Evolutionary conservation across 208 protist species (phyloP).

Genomic region (Angomonas deanei): DNA sequence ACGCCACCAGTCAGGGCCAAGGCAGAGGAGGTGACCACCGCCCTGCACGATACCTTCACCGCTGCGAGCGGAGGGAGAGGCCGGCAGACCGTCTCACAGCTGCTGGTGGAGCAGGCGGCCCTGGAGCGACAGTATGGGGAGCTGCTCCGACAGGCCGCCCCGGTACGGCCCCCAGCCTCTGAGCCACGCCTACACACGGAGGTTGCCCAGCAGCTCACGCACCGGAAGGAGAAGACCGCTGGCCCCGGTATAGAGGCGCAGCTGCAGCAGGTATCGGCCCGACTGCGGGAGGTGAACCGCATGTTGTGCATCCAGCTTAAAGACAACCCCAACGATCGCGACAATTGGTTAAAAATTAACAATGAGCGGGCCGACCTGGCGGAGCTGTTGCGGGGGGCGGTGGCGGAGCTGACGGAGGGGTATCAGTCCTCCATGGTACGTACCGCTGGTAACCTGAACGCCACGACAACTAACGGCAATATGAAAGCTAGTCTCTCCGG

Average conservation of each 20-base stretch:
- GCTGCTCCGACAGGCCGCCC: slow-evolving; percentile 48
- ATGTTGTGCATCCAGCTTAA: slow-evolving; percentile 81
- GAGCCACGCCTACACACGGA: slow-evolving; percentile 48
- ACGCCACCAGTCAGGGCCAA: slow-evolving; percentile 16
- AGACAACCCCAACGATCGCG: slow-evolving; percentile 87
- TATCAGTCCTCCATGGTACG: slow-evolving; percentile 35
- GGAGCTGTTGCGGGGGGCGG: slow-evolving; percentile 43
- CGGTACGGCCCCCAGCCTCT: slow-evolving; percentile 37
- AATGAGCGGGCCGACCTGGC: slow-evolving; percentile 83
- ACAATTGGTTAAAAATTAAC: slow-evolving; percentile 89
- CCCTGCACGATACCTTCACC: slow-evolving; percentile 7
- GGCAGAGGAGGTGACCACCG: slow-evolving; percentile 26
- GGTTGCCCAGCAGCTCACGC: neutral
- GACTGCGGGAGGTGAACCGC: slow-evolving; percentile 78
- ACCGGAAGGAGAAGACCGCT: neutral
- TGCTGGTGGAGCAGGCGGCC: slow-evolving; percentile 65
- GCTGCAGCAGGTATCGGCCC: slow-evolving; percentile 44
- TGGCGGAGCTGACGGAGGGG: slow-evolving; percentile 72
- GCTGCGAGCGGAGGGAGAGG: slow-evolving; percentile 27
- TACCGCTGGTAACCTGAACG: slow-evolving; percentile 11
- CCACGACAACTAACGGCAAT: slow-evolving; percentile 16
- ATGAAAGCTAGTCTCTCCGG: no score
- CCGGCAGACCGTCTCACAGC: slow-evolving; percentile 69
- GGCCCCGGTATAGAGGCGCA: slow-evolving; percentile 11
- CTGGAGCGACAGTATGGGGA: slow-evolving; percentile 83